phyloP scores from a whole-genome alignment of 106 monocot species.

The Platanthera zijinensis region DNA sequence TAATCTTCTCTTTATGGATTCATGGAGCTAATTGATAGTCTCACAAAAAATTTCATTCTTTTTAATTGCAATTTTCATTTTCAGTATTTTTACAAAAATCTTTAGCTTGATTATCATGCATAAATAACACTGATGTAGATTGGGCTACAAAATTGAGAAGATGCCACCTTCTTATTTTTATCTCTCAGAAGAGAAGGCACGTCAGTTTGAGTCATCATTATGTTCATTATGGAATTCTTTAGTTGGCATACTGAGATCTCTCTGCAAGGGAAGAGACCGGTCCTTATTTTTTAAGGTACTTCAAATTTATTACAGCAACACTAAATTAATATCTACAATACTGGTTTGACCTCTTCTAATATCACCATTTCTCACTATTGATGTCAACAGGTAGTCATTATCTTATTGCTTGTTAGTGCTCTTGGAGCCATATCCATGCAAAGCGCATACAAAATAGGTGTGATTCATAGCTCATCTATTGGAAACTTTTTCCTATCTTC shows the following conservation, averaged over 20 bases:
- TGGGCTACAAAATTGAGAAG: slow-evolving; percentile 77
- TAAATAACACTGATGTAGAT: slow-evolving; percentile 25
- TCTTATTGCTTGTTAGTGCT: slow-evolving; percentile 34
- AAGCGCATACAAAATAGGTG: slow-evolving; percentile 58
- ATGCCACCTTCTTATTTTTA: slow-evolving; percentile 63
- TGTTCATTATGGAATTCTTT: slow-evolving; percentile 72
- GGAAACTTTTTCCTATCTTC: neutral
- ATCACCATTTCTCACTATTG: slow-evolving; percentile 1
- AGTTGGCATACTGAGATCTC: slow-evolving; percentile 49
- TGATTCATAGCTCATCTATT: neutral
- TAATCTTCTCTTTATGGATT: neutral
- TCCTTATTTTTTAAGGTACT: slow-evolving; percentile 57
- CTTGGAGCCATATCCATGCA: slow-evolving; percentile 39
- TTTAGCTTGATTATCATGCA: slow-evolving; percentile 1
- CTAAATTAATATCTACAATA: neutral
- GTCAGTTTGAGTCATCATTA: slow-evolving; percentile 33
- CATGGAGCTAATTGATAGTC: neutral
- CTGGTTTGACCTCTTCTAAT: neutral
- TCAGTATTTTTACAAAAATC: neutral
- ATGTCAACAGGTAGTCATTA: slow-evolving; percentile 27
- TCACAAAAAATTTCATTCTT: neutral
- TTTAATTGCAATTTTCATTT: neutral
- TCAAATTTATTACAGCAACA: neutral
- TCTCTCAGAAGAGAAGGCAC: slow-evolving; percentile 50
- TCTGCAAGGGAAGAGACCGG: slow-evolving; percentile 90